phyloP scores from a whole-genome alignment of 2,329 filamentous ascomycete species.

The Ophiosphaerella herpotricha region DNA sequence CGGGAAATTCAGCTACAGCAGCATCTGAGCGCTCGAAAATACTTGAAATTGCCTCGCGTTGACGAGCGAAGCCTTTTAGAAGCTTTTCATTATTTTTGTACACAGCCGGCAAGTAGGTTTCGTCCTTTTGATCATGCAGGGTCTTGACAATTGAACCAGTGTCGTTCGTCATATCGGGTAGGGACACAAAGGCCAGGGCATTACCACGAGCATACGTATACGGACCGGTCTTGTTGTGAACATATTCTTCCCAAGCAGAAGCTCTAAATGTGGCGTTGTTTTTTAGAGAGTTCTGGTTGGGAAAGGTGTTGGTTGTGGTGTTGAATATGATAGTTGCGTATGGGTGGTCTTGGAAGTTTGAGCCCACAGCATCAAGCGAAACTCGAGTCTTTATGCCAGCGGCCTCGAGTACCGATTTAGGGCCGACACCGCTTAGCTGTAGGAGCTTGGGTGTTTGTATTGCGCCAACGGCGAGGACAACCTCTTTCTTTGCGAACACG shows the following conservation, averaged over 20 bases:
- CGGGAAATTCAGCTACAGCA: constrained; percentile 31
- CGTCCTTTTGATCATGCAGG: constrained; percentile 29
- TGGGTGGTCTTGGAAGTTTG: constrained; percentile 43
- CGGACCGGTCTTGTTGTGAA: constrained; percentile 38
- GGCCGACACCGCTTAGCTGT: constrained; percentile 39
- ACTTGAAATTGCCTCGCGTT: constrained; percentile 26
- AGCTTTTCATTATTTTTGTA: constrained; percentile 29
- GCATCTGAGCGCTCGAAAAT: constrained; percentile 29
- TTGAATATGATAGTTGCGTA: constrained; percentile 28
- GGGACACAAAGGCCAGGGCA: constrained; percentile 29
- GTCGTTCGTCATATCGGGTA: constrained; percentile 23
- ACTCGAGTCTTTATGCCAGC: constrained; percentile 32
- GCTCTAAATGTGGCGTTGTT: constrained; percentile 42
- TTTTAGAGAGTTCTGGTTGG: constrained; percentile 24
- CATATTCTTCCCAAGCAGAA: constrained; percentile 36
- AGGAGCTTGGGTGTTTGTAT: constrained; percentile 61
- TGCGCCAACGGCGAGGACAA: constrained; percentile 64
- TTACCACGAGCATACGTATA: constrained; percentile 32
- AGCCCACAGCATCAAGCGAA: constrained; percentile 37
- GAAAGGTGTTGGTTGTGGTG: constrained; percentile 25
- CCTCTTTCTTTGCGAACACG: constrained; percentile 50
- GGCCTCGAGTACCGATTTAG: constrained; percentile 32
- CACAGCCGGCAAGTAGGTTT: constrained; percentile 25
- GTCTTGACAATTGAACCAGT: constrained; percentile 4
- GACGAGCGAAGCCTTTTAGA: constrained; percentile 24